Evolutionary conservation across 306 rosid genomes (phyloP), one percentile per base, ranked within the genome.

Genomic region (Corylus americana): DNA sequence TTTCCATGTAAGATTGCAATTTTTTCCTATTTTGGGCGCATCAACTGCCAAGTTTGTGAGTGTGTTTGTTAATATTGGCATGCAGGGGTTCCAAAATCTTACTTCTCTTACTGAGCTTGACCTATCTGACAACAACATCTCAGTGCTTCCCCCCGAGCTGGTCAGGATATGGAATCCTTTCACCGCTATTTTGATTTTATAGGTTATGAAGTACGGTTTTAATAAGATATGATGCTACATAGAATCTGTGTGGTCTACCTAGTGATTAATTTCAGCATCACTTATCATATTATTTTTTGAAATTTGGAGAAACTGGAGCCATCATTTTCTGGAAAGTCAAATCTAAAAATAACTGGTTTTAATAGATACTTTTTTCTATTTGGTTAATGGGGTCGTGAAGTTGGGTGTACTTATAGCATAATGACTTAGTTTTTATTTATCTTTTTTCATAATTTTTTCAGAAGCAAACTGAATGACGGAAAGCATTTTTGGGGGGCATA

Each of bases 61-160:
- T 57, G 22, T 75, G 27, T 64, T 86, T 71, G 71, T 78, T 66
- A 58, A 47, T 58, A 49, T 74, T 82, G 79, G 67, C 71, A 79
- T 80, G 85, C 94, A 95, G 98, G 97, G 80, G 55, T 74, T 95
- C 75, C 88, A 87, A 82, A 61, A 83, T 86, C 87, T 85, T 55
- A 76, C 88, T 76, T 86, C 94, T 80, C 98, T 95, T 73, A 50
- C 70, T 63, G 97, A 95, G 88, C 91, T 92, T 71, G 95, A 84
- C 81, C 85, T 94, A 64, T 92, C 97, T 66, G 91, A 94, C 88
- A 94, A 94, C 83, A 86, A 83, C 88, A 90, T 95, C 74, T 90
- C 95, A 20, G 69, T 77, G 71, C 94, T 95, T 84, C 96, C 98
- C 12, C 90, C 98, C 51, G 91, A 89, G 84, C 86, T 92, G 97